phyloP scores from a whole-genome alignment of 169 alveolate species.

The Eimeria necatrix region DNA sequence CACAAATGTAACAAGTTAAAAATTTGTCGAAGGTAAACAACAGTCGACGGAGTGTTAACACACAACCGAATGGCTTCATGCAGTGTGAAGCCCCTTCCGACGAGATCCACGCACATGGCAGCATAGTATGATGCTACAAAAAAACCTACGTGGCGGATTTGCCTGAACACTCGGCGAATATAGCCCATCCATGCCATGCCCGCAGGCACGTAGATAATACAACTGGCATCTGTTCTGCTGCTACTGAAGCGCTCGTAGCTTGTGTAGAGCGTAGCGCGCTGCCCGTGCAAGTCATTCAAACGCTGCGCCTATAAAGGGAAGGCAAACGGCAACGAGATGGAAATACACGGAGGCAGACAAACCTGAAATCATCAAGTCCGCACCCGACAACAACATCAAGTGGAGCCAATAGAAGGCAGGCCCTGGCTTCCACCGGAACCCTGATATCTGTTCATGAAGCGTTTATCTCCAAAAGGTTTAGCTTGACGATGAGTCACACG shows the following conservation, averaged over 20 bases:
- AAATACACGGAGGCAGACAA: constrained; percentile 22
- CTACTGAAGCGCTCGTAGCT: constrained; percentile 15
- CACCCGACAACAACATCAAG: too few species aligned
- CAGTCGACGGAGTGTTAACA: too few species aligned
- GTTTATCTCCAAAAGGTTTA: background rate
- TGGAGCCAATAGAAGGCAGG: background rate
- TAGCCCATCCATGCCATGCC: too few species aligned
- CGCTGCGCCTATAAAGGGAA: constrained; percentile 16
- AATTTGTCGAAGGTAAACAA: too few species aligned
- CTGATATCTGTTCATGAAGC: background rate
- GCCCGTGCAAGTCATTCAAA: background rate
- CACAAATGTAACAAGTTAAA: too few species aligned
- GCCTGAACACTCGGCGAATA: too few species aligned
- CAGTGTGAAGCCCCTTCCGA: too few species aligned
- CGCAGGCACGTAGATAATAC: too few species aligned
- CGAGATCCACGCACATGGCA: too few species aligned
- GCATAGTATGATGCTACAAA: too few species aligned
- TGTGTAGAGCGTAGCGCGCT: background rate
- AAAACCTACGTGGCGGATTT: too few species aligned
- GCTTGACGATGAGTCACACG: background rate
- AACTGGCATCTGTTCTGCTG: constrained; percentile 35
- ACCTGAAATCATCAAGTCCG: background rate
- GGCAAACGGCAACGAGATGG: background rate
- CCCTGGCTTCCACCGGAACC: background rate
- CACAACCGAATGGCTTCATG: too few species aligned